phyloP scores from a whole-genome alignment of 2,329 filamentous ascomycete genomes.

The Paecilomyces dactylethromorphus region DNA sequence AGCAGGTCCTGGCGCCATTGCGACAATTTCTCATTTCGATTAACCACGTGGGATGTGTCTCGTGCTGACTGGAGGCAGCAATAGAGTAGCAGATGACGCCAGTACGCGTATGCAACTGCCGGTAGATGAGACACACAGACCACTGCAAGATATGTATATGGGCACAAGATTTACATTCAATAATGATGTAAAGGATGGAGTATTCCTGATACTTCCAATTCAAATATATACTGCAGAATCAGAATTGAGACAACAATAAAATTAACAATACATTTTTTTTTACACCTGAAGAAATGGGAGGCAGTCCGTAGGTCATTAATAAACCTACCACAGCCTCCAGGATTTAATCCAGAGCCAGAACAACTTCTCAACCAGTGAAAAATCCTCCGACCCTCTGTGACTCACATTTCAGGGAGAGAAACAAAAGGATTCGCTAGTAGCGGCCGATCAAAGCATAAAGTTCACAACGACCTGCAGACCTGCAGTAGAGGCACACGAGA shows the following conservation, averaged over 20 bases:
- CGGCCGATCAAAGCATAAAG: slow-evolving; percentile 1
- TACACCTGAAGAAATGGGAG: not conserved
- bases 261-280: not conserved
- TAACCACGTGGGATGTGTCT: not conserved
- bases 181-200: not conserved
- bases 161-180: not conserved
- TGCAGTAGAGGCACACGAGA: slow-evolving; percentile 7
- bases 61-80: not conserved
- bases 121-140: not conserved
- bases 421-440: slow-evolving; percentile 7
- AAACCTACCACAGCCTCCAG: not conserved
- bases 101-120: not conserved
- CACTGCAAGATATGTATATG: not conserved
- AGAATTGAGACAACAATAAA: slow-evolving; percentile 2
- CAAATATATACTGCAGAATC: slow-evolving; percentile 1
- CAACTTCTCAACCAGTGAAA: not conserved
- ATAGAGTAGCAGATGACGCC: not conserved
- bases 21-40: not conserved
- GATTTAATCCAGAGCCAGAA: not conserved
- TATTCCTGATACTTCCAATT: slow-evolving; percentile 3
- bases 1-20: slow-evolving; percentile 5
- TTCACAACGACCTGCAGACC: slow-evolving; percentile 1
- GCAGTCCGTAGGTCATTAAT: not conserved
- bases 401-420: slow-evolving; percentile 4
- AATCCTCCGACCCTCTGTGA: slow-evolving; percentile 2